Base-by-base conservation (phyloP, 768 basidiomycete genomes). In the Scleroderma citrinum region DNA sequence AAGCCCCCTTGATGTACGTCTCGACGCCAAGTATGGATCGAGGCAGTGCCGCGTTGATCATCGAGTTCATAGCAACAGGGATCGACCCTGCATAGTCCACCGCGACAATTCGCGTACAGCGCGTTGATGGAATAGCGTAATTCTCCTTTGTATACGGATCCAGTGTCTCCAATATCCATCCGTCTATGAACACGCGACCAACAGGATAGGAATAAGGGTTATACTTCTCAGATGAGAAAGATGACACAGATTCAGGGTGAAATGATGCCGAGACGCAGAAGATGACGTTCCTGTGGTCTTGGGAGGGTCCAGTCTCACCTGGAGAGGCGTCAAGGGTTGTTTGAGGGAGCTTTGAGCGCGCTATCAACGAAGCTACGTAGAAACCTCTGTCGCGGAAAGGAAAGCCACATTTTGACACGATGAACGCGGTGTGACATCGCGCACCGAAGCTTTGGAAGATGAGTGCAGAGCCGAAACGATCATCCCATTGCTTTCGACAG, bases 91-190 rank as follows among this genome's bases (percentile, higher is more conserved):
- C 83, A 60, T 85, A 92, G 65, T 97, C 94, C 50, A 93, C 77
- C 1, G 89, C 86, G 3, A 88, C 81, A 35, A 95, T 72, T 49
- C 89, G 76, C 38, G 87, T 92, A 64, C 91, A 94, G 41, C 87
- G 70, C 34, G 93, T 91, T 3, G 92, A 96, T 1, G 94, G 96
- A 39, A 98, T 95, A 12, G 91, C 80, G 61, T 92, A 95, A 55
- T 91, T 92, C 67, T 95, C 92, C 52, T 84, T 85, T 20, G 91
- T 87, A 56, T 97, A 97, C 0, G 94, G 93, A 61, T 98, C 95
- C 41, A 98, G 77, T 3, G 95, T 97, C 71, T 99, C 93, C 58
- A 96, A 68, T 29, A 95, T 82, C 96, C 96, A 99, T 2, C 88
- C 95, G 59, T 97, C 93, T 6, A 99, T 70, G 55, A 88, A 83